Evolutionary conservation across 2,329 filamentous ascomycete species (phyloP).

Genomic region (Colletotrichum coccodes): DNA sequence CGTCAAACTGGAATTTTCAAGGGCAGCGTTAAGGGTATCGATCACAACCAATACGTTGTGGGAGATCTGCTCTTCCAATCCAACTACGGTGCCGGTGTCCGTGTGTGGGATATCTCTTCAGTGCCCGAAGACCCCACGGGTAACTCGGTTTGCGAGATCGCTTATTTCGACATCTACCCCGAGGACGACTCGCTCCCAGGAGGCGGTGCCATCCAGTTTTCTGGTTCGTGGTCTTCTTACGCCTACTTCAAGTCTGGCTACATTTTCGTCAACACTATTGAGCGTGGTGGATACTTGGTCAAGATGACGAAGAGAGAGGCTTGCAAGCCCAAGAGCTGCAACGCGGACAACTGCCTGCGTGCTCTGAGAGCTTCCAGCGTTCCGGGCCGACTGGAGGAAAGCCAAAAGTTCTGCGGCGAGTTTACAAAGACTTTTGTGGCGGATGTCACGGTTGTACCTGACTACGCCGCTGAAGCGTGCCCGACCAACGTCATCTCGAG

Average conservation of each 20-base stretch:
- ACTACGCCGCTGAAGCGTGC: constrained; percentile 35
- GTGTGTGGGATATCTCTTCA: constrained; percentile 44
- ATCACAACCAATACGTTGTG: constrained; percentile 57
- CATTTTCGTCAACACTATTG: constrained; percentile 55
- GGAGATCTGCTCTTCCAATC: constrained; percentile 54
- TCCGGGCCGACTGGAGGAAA: constrained; percentile 34
- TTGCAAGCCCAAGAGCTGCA: constrained; percentile 37
- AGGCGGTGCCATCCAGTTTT: constrained; percentile 47
- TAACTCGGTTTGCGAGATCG: constrained; percentile 51
- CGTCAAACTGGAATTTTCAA: constrained; percentile 54
- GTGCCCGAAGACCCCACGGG: constrained; percentile 48
- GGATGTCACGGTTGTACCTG: constrained; percentile 34
- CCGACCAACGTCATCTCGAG: constrained; percentile 35
- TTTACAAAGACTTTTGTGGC: constrained; percentile 34
- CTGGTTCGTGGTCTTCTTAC: constrained; percentile 56
- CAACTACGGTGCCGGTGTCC: constrained; percentile 57
- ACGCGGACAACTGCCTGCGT: constrained; percentile 37
- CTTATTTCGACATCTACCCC: constrained; percentile 58
- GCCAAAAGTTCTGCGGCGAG: constrained; percentile 35
- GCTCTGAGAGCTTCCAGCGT: constrained; percentile 33
- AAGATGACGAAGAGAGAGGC: constrained; percentile 42
- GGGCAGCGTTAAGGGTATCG: constrained; percentile 47
- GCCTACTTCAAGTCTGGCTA: constrained; percentile 53
- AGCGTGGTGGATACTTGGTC: constrained; percentile 52
- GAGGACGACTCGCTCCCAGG: constrained; percentile 54